A percentile compares a stretch with the other conserved stretches of the same genome.
Evolutionary conservation across 352 stramenopile species (phyloP).

Genomic region (Phytophthora sp.): DNA sequence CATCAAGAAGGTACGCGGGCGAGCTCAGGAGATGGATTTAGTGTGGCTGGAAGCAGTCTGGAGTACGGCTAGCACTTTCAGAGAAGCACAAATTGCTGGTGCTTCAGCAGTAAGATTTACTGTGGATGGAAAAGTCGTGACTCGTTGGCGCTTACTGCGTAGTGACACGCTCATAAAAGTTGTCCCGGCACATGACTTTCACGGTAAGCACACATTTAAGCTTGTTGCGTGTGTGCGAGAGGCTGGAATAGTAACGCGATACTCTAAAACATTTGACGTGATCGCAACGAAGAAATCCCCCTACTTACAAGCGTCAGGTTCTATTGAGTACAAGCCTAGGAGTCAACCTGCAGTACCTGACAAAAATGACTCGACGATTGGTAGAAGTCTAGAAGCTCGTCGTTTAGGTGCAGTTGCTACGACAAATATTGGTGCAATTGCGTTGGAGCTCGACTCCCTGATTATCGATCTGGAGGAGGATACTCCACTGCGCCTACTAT

Average conservation of each 20-base stretch:
- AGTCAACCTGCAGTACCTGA: too few species aligned
- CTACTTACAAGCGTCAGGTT: too few species aligned
- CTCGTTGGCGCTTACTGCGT: conserved; percentile 28
- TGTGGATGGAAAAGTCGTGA: conserved; percentile 7
- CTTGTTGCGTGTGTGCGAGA: conserved; percentile 13
- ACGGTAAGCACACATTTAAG: conserved; percentile 7
- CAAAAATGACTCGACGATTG: too few species aligned
- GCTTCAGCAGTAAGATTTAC: conserved; percentile 6
- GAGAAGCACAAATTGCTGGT: conserved; percentile 19
- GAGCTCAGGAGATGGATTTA: background rate
- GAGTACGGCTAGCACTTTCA: conserved; percentile 9
- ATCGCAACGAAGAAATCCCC: too few species aligned
- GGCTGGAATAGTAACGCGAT: background rate
- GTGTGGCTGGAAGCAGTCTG: conserved; percentile 28
- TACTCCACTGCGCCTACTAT: conserved; percentile 8
- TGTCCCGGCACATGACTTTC: conserved; percentile 5
- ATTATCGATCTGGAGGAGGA: conserved; percentile 8
- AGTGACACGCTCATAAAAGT: conserved; percentile 15
- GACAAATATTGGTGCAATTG: background rate
- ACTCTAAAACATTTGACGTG: conserved; percentile 6
- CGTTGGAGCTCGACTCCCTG: conserved; percentile 3
- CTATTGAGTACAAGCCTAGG: too few species aligned
- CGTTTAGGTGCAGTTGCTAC: background rate
- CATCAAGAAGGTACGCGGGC: conserved; percentile 10
- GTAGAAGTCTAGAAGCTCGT: background rate